Conservation (phyloP, 352 stramenopile genomes). For the Elongisporangium anandrum region DNA sequence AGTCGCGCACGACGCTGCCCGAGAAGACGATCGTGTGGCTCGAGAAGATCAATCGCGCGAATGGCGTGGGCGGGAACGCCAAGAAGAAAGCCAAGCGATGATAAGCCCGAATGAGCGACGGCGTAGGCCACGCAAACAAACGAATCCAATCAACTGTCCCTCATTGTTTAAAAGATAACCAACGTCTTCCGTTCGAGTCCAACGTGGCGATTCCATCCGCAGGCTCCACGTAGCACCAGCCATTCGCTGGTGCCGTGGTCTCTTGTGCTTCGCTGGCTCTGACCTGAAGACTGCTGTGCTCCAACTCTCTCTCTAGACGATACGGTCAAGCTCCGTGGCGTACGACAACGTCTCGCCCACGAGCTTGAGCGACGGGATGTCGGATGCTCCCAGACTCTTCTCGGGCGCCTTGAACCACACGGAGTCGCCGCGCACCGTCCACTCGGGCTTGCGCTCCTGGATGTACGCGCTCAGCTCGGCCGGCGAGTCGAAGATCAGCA, state of each 20-base stretch:
- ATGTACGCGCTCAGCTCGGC: slow-evolving; percentile 86
- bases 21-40: slow-evolving; percentile 54
- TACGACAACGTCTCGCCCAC: slow-evolving; percentile 95
- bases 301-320: slow-evolving; percentile 65
- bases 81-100: slow-evolving; percentile 22
- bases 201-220: no score
- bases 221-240: no score
- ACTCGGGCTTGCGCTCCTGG: slow-evolving; percentile 86
- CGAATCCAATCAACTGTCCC: no score
- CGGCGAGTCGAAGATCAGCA: slow-evolving; percentile 91
- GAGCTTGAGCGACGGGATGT: slow-evolving; percentile 94
- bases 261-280: no score
- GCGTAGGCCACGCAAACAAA: no score
- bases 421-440: slow-evolving; percentile 76
- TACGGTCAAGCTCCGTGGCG: slow-evolving; percentile 93
- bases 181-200: not conserved
- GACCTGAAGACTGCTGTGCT: not conserved
- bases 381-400: slow-evolving; percentile 80
- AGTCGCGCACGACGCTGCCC: slow-evolving; percentile 47
- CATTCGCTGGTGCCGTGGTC: no score
- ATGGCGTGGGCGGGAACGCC: not conserved
- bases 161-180: no score
- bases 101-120: no score
- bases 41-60: slow-evolving; percentile 55
- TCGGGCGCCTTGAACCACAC: slow-evolving; percentile 90